Conservation (phyloP, 2,329 filamentous ascomycete species). For the Hypoxylon rubiginosum region DNA sequence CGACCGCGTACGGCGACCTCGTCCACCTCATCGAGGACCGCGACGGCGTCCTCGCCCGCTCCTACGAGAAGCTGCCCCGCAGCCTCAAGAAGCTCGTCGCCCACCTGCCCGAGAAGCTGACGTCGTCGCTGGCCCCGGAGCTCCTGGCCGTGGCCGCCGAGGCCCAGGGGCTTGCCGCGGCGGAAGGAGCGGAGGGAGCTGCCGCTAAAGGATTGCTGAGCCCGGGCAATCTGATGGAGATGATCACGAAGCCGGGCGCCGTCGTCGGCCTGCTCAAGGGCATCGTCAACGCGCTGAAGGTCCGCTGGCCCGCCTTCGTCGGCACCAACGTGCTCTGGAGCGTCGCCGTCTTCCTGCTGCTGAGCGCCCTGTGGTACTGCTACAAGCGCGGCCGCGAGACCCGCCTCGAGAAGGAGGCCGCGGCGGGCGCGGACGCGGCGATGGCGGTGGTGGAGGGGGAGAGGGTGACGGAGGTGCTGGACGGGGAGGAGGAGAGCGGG, state of each 20-base stretch:
- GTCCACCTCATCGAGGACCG: conserved; percentile 71
- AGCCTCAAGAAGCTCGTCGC: conserved; percentile 90
- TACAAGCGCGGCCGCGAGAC: conserved; percentile 93
- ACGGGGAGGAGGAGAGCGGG: neutral
- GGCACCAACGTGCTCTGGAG: conserved; percentile 94
- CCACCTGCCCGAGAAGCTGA: conserved; percentile 85
- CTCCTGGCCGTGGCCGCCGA: conserved; percentile 83
- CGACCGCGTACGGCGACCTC: conserved; percentile 94
- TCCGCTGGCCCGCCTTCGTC: conserved; percentile 90
- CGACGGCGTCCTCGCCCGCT: conserved; percentile 70
- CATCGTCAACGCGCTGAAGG: conserved; percentile 90
- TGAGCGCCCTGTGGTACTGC: conserved; percentile 98
- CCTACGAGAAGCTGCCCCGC: conserved; percentile 77
- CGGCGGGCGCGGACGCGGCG: conserved; percentile 48
- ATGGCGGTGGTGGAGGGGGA: neutral
- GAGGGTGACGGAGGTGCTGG: neutral
- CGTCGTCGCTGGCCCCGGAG: conserved; percentile 81
- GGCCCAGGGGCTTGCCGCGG: conserved; percentile 73
- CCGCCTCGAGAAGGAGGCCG: conserved; percentile 74
- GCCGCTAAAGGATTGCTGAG: conserved; percentile 76
- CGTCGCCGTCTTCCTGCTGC: conserved; percentile 85
- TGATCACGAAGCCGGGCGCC: conserved; percentile 89
- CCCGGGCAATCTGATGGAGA: conserved; percentile 79
- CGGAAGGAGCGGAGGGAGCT: conserved; percentile 67
- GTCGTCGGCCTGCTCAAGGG: conserved; percentile 86